phyloP scores from a whole-genome alignment of 495 filamentous ascomycete species.

The Extremus antarcticus region DNA sequence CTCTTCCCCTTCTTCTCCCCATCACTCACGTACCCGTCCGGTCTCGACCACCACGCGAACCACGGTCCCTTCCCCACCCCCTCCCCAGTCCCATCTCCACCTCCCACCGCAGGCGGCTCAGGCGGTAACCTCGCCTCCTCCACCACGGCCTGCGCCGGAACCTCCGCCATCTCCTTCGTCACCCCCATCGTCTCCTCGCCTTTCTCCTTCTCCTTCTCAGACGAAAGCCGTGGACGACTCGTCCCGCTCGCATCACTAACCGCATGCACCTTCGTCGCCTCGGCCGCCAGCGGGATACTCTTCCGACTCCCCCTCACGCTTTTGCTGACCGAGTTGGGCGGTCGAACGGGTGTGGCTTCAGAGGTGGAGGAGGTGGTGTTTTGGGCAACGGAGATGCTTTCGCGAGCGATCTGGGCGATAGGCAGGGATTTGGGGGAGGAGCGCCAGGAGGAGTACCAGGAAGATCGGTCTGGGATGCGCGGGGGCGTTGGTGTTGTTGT shows the following conservation, averaged over 20 bases:
- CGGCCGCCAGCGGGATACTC: conserved; percentile 24
- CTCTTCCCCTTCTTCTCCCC: conserved; percentile 13
- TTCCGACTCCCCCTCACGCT: conserved; percentile 27
- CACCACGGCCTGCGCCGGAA: conserved; percentile 17
- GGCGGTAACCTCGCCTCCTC: conserved; percentile 14
- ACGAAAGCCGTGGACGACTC: conserved; percentile 7
- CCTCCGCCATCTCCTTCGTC: conserved; percentile 9
- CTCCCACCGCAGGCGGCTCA: conserved; percentile 4
- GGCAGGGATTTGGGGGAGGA: conserved; percentile 26
- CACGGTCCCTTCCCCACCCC: conserved; percentile 15
- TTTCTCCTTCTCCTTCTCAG: conserved; percentile 7
- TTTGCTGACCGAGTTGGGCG: conserved; percentile 19
- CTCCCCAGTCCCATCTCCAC: not conserved
- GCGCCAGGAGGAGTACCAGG: conserved; percentile 30
- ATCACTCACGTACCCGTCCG: conserved; percentile 28
- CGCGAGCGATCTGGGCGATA: conserved; percentile 21
- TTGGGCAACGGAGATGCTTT: conserved; percentile 28
- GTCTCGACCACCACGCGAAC: conserved; percentile 34
- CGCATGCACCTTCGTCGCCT: conserved; percentile 29
- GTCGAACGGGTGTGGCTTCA: conserved; percentile 6
- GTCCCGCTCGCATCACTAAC: conserved; percentile 12
- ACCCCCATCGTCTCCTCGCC: not conserved
- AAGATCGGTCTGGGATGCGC: not conserved
- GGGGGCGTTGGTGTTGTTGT: not conserved
- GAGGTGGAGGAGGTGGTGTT: conserved; percentile 25